These are phyloP conservation scores for Tricholoma matsutake DNA, from an alignment of 768 basidiomycete species.

Conservation along the genomic window DNA sequence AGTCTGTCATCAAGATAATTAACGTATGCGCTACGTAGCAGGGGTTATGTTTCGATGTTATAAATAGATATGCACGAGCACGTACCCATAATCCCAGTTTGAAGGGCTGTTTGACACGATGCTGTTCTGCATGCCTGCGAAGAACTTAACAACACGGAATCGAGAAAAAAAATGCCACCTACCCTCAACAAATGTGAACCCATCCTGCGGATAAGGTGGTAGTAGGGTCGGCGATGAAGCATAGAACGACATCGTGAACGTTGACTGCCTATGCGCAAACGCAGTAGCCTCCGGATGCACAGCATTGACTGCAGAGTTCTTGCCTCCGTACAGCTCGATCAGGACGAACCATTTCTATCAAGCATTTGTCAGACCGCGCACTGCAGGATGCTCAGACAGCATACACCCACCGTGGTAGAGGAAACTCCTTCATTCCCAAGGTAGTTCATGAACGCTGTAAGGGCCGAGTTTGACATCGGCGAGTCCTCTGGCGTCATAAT, in stretches of 20 bases:
- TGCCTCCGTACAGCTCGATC: slow-evolving; percentile 27
- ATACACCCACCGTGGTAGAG: slow-evolving; percentile 21
- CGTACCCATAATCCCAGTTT: slow-evolving; percentile 1
- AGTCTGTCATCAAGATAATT: background rate
- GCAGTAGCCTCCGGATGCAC: slow-evolving; percentile 40
- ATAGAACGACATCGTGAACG: slow-evolving; percentile 51
- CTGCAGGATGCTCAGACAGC: background rate
- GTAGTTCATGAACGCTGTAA: slow-evolving; percentile 32
- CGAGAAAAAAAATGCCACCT: background rate
- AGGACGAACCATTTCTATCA: slow-evolving; percentile 35
- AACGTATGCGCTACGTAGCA: background rate
- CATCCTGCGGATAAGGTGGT: background rate
- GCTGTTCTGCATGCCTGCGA: background rate
- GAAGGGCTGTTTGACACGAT: background rate
- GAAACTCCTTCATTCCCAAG: slow-evolving; percentile 30
- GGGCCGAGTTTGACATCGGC: slow-evolving; percentile 28
- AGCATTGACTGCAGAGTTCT: no score
- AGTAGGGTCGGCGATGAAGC: slow-evolving; percentile 28
- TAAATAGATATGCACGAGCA: background rate
- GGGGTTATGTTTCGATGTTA: background rate
- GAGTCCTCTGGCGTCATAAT: slow-evolving; percentile 28
- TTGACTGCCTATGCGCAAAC: slow-evolving; percentile 10
- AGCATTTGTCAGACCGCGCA: background rate
- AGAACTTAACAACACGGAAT: no score
- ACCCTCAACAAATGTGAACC: background rate